Evolutionary conservation across 768 basidiomycete genomes (phyloP).

Genomic region (Suillus hirtellus): DNA sequence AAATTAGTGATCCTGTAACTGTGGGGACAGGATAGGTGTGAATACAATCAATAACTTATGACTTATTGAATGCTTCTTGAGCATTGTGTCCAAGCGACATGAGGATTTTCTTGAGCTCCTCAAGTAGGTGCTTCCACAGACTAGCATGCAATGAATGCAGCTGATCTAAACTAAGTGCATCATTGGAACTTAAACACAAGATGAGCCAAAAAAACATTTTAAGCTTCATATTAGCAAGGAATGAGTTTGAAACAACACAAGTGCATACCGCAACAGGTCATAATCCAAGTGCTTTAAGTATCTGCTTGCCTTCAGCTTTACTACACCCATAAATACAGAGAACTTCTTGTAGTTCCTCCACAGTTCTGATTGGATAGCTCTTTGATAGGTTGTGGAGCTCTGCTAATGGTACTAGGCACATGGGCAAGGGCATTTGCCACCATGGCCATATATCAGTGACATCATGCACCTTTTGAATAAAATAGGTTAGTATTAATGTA

Average conservation of each 20-base stretch:
- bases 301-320: slow-evolving; percentile 20
- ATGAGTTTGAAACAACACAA: too few relatives aligned
- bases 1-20: slow-evolving; percentile 22
- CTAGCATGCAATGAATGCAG: slow-evolving; percentile 39
- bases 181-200: slow-evolving; percentile 33
- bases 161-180: slow-evolving; percentile 38
- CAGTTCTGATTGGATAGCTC: slow-evolving; percentile 19
- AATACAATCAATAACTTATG: slow-evolving; percentile 22
- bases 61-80: slow-evolving; percentile 15
- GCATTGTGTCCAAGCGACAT: slow-evolving; percentile 14
- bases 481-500: too few relatives aligned
- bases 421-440: slow-evolving; percentile 35
- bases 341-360: slow-evolving; percentile 17
- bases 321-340: not conserved
- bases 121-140: slow-evolving; percentile 35
- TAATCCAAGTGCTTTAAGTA: slow-evolving; percentile 23
- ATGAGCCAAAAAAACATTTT: slow-evolving; percentile 48
- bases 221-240: not conserved
- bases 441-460: slow-evolving; percentile 34
- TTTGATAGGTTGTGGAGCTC: slow-evolving; percentile 25
- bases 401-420: slow-evolving; percentile 36
- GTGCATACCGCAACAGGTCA: slow-evolving; percentile 16
- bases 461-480: slow-evolving; percentile 35
- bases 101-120: slow-evolving; percentile 25
- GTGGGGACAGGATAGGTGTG: not conserved